These are phyloP conservation scores for Phytopythium kandeliae DNA, from an alignment of 352 stramenopile species.

Conservation along the genomic window DNA sequence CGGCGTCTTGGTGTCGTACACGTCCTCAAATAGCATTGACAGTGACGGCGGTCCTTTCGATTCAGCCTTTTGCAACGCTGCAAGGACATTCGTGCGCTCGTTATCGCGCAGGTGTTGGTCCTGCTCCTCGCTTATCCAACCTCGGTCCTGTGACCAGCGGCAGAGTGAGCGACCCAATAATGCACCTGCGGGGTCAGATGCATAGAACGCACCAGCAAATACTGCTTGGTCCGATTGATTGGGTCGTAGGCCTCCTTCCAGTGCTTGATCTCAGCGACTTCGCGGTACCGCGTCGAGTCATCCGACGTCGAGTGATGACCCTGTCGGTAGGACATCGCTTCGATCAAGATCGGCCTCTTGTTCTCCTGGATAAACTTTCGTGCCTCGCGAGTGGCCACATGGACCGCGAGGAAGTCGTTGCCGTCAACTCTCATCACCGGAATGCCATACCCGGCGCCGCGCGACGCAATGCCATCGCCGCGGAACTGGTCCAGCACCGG, in stretches of 20 bases:
- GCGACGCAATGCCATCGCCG: slow-evolving; percentile 95
- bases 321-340: slow-evolving; percentile 98
- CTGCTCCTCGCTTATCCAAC: slow-evolving; percentile 87
- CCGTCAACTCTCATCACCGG: slow-evolving; percentile 96
- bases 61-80: slow-evolving; percentile 88
- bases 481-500: slow-evolving; percentile 94
- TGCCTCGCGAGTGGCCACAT: slow-evolving; percentile 88
- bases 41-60: slow-evolving; percentile 83
- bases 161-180: background rate
- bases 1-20: slow-evolving; percentile 93
- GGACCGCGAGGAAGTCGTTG: slow-evolving; percentile 96
- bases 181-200: background rate
- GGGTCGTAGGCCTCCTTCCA: slow-evolving; percentile 89
- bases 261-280: slow-evolving; percentile 89
- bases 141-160: slow-evolving; percentile 44
- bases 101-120: slow-evolving; percentile 79
- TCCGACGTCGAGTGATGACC: slow-evolving; percentile 98
- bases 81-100: slow-evolving; percentile 83
- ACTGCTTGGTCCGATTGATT: slow-evolving; percentile 89
- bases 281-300: slow-evolving; percentile 95
- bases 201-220: slow-evolving; percentile 64
- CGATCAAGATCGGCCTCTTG: slow-evolving; percentile 92
- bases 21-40: slow-evolving; percentile 95
- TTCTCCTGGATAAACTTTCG: slow-evolving; percentile 89
- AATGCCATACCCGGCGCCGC: slow-evolving; percentile 95